A percentile compares a stretch with the other conserved stretches of the same genome.
Evolutionary conservation across 148 eudicot species (phyloP).

Genomic region (Rhododendron henanense): DNA sequence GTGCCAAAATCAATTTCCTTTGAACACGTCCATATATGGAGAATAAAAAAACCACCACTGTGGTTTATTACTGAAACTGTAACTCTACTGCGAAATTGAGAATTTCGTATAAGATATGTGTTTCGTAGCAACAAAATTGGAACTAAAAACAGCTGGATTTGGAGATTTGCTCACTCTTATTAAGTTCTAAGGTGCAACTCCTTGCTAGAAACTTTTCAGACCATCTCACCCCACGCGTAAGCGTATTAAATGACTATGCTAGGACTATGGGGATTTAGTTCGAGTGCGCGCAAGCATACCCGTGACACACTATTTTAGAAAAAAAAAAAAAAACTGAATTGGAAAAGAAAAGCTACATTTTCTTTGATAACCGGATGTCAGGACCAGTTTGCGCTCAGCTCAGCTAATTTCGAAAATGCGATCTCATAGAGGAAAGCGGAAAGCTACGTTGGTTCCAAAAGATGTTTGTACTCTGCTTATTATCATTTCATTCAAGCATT

Average conservation of each 20-base stretch:
- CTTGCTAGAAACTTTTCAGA: background rate
- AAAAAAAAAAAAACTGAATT: background rate
- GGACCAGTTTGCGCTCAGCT: too few species aligned
- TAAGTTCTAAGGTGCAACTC: background rate
- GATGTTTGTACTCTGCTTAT: background rate
- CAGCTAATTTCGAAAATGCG: background rate
- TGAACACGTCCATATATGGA: background rate
- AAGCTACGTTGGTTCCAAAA: background rate
- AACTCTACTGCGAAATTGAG: too few species aligned
- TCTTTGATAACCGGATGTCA: too few species aligned
- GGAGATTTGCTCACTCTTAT: background rate
- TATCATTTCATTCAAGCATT: background rate
- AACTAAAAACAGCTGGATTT: background rate
- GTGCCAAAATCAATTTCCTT: too few species aligned
- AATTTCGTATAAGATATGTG: background rate
- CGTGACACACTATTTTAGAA: background rate
- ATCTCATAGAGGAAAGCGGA: background rate
- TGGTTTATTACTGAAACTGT: background rate
- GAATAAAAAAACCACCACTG: too few species aligned
- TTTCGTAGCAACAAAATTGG: background rate
- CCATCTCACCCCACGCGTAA: background rate
- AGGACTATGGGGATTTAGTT: background rate
- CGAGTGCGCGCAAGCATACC: background rate
- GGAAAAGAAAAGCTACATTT: too few species aligned
- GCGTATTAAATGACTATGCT: background rate